Evolutionary conservation across 441 rosid species (phyloP).

Genomic region (Bruguiera hainesii): DNA sequence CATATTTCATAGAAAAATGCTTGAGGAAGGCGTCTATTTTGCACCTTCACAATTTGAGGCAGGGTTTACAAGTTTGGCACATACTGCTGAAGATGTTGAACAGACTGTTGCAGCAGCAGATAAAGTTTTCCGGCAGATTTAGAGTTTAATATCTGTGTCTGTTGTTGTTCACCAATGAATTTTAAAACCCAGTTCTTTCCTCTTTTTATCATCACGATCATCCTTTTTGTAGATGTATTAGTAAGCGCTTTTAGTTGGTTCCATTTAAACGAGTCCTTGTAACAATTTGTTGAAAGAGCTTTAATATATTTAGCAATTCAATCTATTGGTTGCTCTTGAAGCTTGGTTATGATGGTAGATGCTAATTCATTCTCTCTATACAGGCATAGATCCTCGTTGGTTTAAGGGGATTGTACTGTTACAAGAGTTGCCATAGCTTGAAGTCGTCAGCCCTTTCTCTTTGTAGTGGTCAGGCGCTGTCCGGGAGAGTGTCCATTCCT

Average conservation of each 20-base stretch:
- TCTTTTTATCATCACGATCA: not conserved
- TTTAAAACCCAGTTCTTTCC: not conserved
- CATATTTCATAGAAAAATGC: constrained; percentile 68
- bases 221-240: constrained; percentile 18
- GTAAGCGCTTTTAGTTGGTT: constrained; percentile 4
- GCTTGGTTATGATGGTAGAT: not conserved
- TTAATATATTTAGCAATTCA: constrained; percentile 5
- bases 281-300: not conserved
- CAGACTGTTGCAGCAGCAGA: constrained; percentile 74
- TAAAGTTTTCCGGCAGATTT: constrained; percentile 61
- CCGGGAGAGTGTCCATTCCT: too few relatives aligned
- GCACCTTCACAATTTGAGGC: constrained; percentile 95
- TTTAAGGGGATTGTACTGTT: too few relatives aligned
- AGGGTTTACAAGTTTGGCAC: constrained; percentile 90
- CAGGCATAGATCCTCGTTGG: too few relatives aligned
- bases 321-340: constrained; percentile 11
- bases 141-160: constrained; percentile 12
- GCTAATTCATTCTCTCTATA: not conserved
- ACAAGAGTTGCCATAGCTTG: too few relatives aligned
- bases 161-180: not conserved
- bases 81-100: constrained; percentile 63
- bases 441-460: too few relatives aligned
- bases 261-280: not conserved
- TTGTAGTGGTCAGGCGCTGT: too few relatives aligned
- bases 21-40: constrained; percentile 84